These are phyloP conservation scores for Ilex paraguariensis DNA, from an alignment of 305 asterid genomes.

Conservation along the genomic window DNA sequence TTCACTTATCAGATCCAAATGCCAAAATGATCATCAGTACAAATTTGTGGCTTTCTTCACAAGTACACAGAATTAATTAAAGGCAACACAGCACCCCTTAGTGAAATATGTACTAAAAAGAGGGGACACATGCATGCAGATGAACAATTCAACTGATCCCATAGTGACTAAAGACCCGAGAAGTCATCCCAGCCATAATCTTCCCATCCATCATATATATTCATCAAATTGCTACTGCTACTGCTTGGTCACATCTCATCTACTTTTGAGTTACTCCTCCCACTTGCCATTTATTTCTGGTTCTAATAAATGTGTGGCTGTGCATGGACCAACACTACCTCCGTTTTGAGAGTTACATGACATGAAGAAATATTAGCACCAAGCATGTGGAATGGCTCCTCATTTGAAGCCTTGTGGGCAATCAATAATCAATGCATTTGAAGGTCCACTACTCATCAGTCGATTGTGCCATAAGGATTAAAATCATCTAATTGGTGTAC, in stretches of 20 bases:
- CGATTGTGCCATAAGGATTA: too few relatives aligned
- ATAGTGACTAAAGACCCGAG: slow-evolving; percentile 4
- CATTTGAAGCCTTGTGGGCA: too few relatives aligned
- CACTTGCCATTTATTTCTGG: slow-evolving; percentile 1
- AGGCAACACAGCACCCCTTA: slow-evolving; percentile 9
- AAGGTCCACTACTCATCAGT: too few relatives aligned
- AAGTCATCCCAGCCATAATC: slow-evolving; percentile 8
- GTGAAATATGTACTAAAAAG: slow-evolving; percentile 12
- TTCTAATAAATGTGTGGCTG: too few relatives aligned
- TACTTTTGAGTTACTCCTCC: not conserved
- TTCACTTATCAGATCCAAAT: too few relatives aligned
- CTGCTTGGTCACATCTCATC: slow-evolving; percentile 9
- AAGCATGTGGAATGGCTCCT: too few relatives aligned
- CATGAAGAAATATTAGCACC: too few relatives aligned
- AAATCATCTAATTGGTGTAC: too few relatives aligned
- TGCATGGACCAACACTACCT: too few relatives aligned
- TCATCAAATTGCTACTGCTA: slow-evolving; percentile 4
- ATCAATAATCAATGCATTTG: too few relatives aligned
- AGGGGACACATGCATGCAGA: slow-evolving; percentile 13
- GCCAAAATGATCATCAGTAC: too few relatives aligned
- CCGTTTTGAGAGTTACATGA: too few relatives aligned
- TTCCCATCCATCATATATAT: slow-evolving; percentile 1
- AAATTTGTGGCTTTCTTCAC: slow-evolving; percentile 13
- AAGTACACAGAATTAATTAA: slow-evolving; percentile 7
- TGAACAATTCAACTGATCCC: not conserved